Base-by-base conservation (phyloP, 2,329 filamentous ascomycete species). In the Cladosporium sp. region DNA sequence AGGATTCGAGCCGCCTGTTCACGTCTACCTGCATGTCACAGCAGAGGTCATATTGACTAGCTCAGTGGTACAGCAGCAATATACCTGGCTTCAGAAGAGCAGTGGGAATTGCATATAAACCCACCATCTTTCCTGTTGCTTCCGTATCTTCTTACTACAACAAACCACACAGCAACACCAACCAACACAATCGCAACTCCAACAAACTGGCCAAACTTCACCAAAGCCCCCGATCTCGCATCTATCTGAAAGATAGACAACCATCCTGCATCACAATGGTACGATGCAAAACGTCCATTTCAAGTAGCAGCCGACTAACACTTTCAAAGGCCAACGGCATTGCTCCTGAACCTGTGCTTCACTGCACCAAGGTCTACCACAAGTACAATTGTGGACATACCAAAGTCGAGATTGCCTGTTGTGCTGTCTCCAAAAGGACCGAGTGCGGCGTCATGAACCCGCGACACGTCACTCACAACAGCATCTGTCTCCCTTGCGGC, bases 341-440 rank as follows among this genome's bases (percentile, higher is more conserved):
- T 36, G 25, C 23, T 21, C 49, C 60, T 5, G 62, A 65, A 25
- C 58, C 56, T 4, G 63, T 65, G 23, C 30, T 58, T 16, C 58
- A 56, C 46, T 83, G 81, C 73, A 81, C 77, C 65, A 76, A 79
- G 72, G 76, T 83, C 69, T 76, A 81, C 69, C 81, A 82, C 75
- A 72, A 74, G 63, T 83, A 82, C 73, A 75, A 76, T 70, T 83
- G 81, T 73, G 79, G 79, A 70, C 81, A 83, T 72, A 75, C 76
- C 66, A 74, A 76, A 46, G 71, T 74, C 57, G 79, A 81, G 65
- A 79, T 77, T 67, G 79, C 80, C 26, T 75, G 77, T 25, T 83
- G 81, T 74, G 80, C 81, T n/a, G 77, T 76, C 14, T 83, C 81
- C 59, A 79, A 78, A 74, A 76, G 74, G 66, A 71, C 74, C n/a